phyloP scores from a whole-genome alignment of 208 protist species.

The Naegleria fowleri region DNA sequence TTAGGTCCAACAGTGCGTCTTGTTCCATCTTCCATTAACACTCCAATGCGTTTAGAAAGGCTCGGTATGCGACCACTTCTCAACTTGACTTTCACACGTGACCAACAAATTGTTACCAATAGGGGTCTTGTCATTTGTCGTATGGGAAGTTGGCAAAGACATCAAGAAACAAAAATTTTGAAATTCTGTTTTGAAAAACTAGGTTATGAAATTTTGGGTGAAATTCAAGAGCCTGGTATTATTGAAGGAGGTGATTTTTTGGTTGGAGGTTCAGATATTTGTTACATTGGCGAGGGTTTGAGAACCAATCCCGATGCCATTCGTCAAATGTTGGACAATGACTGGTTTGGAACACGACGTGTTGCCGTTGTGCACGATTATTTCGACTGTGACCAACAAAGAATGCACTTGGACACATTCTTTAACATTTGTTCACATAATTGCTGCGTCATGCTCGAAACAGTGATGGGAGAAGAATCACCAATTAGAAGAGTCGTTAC shows the following conservation, averaged over 20 bases:
- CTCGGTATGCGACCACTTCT: slow-evolving; percentile 43
- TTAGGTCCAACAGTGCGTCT: neutral
- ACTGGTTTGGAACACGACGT: slow-evolving; percentile 59
- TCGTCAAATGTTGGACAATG: slow-evolving; percentile 62
- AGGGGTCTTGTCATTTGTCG: slow-evolving; percentile 54
- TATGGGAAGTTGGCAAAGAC: slow-evolving; percentile 49
- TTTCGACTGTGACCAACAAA: slow-evolving; percentile 49
- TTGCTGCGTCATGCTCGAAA: slow-evolving; percentile 42
- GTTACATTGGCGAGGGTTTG: slow-evolving; percentile 62
- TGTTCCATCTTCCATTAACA: neutral
- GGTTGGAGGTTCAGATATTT: slow-evolving; percentile 46
- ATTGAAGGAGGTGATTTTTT: slow-evolving; percentile 75
- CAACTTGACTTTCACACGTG: slow-evolving; percentile 65
- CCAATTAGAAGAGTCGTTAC: slow-evolving; percentile 41
- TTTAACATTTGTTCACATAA: slow-evolving; percentile 43
- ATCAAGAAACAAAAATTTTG: slow-evolving; percentile 54
- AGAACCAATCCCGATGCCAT: slow-evolving; percentile 57
- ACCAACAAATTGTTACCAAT: slow-evolving; percentile 68
- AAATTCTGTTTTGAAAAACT: slow-evolving; percentile 58
- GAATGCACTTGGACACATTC: slow-evolving; percentile 59
- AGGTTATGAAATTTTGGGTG: slow-evolving; percentile 55
- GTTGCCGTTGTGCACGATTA: slow-evolving; percentile 56
- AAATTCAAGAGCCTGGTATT: slow-evolving; percentile 49
- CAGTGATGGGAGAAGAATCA: slow-evolving; percentile 39
- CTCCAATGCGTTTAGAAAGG: slow-evolving; percentile 16